Conservation (phyloP, 495 filamentous ascomycete species). For the Saxispiralis lemnorum region DNA sequence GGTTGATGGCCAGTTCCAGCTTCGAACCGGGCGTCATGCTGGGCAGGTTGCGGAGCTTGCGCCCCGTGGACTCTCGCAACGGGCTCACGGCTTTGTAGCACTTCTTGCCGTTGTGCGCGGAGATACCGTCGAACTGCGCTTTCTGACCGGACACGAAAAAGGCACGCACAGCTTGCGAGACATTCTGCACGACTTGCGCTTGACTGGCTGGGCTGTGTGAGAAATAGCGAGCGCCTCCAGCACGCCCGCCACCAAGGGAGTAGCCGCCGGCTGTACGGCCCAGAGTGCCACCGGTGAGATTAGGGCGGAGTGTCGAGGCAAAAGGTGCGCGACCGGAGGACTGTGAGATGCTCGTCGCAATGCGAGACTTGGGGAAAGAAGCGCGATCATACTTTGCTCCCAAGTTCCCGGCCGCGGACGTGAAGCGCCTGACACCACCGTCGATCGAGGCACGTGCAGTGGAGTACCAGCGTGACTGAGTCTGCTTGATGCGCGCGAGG, state of each 20-base stretch:
- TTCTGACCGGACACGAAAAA: conserved; percentile 81
- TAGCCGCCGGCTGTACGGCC: conserved; percentile 79
- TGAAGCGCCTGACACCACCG: conserved; percentile 37
- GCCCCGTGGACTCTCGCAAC: conserved; percentile 50
- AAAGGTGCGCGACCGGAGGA: conserved; percentile 66
- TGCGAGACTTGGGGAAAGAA: conserved; percentile 46
- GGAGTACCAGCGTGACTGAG: conserved; percentile 49
- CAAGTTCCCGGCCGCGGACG: conserved; percentile 32
- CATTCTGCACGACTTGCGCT: conserved; percentile 85
- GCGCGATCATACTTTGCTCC: conserved; percentile 41
- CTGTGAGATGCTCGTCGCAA: conserved; percentile 46
- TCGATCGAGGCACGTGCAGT: conserved; percentile 38
- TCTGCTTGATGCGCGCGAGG: conserved; percentile 51
- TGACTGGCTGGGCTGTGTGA: conserved; percentile 70
- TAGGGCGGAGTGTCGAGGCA: conserved; percentile 76
- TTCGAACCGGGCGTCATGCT: conserved; percentile 50
- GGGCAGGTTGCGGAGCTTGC: conserved; percentile 38
- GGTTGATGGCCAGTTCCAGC: conserved; percentile 70
- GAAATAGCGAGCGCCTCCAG: conserved; percentile 68
- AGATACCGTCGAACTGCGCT: conserved; percentile 60
- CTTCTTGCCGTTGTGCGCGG: conserved; percentile 51
- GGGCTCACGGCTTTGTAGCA: conserved; percentile 51
- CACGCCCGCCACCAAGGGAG: conserved; percentile 47
- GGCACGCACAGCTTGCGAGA: conserved; percentile 73
- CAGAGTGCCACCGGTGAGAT: conserved; percentile 75